A percentile compares a stretch with the other conserved stretches of the same genome.
Evolutionary conservation across 2,329 filamentous ascomycete species (phyloP).

Genomic region (Exophiala sideris): DNA sequence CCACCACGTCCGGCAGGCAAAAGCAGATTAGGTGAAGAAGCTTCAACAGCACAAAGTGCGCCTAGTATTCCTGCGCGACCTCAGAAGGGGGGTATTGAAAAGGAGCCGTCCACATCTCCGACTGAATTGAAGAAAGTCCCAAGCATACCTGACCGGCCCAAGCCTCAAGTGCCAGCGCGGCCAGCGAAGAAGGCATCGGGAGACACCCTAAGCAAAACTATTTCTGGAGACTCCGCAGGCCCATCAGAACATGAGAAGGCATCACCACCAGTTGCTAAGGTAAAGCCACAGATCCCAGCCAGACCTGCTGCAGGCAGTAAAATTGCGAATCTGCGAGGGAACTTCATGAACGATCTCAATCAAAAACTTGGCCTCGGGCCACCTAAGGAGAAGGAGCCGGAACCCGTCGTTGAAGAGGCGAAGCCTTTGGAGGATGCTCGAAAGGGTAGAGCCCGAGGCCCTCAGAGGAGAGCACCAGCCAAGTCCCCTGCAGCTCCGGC

Average conservation of each 20-base stretch:
- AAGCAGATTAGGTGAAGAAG: conserved; percentile 26
- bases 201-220: conserved; percentile 35
- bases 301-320: conserved; percentile 71
- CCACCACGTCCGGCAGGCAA: conserved; percentile 31
- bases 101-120: conserved; percentile 34
- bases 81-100: conserved; percentile 28
- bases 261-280: conserved; percentile 52
- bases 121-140: conserved; percentile 52
- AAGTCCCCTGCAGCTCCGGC: conserved; percentile 41
- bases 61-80: conserved; percentile 33
- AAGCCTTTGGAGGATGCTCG: conserved; percentile 81
- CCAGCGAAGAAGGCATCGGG: conserved; percentile 53
- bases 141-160: conserved; percentile 55
- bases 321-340: conserved; percentile 84
- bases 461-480: conserved; percentile 68
- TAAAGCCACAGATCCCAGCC: conserved; percentile 80
- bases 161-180: conserved; percentile 64
- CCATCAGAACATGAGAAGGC: conserved; percentile 34
- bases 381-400: conserved; percentile 66
- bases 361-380: conserved; percentile 83
- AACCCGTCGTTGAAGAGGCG: conserved; percentile 57
- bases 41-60: conserved; percentile 23
- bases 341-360: conserved; percentile 91
- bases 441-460: conserved; percentile 85
- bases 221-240: conserved; percentile 40